Base-by-base conservation (phyloP, 2,329 filamentous ascomycete species). In the Nigrospora oryzae region DNA sequence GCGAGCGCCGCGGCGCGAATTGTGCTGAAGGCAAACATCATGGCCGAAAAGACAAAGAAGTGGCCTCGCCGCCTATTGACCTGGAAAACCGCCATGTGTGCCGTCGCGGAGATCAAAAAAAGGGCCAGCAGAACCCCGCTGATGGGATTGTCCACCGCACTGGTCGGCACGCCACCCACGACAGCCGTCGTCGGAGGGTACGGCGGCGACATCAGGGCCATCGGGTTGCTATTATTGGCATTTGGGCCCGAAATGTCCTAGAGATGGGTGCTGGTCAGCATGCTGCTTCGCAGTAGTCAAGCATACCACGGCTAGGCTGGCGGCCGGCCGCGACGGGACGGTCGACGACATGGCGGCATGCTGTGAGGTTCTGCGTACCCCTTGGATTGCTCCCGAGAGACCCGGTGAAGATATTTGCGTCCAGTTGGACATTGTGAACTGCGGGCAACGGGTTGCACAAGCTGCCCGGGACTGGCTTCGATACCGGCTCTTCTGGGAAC, bases 21-120 rank as follows among this genome's bases (percentile, higher is more conserved):
- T 55, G 65, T 57, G 46, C 59, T 64, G 36, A 69, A 65, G 23
- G 63, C 63, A 43, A 66, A 65, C 28, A 67, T 46, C 13, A 63
- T 51, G 36, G 54, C 56, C 3, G 63, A 66, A 1, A 67, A 51
- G 34, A 65, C 42, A 43, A 68, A 68, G 46, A 66, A 68, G 52
- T 67, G 65, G 1, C 57, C 55, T 3, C 59, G 51, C 39, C 59
- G 60, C 2, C 49, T 44, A 46, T 68, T 68, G 19, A 52, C 19
- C 42, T 57, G 56, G 45, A 81, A 70, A 40, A 84, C 73, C 38
- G 67, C 68, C 71, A 83, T 77, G 68, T 86, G 77, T n/a, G 23
- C 13, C 17, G 23, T 17, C 2, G 36, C n/a, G 2, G 36, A 23
- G n/a, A 14, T 36, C 14, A 44, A 17, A 33, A 38, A 44, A 5